Conservation (phyloP, 306 rosid genomes). For the Chamaecrista fasciculata region DNA sequence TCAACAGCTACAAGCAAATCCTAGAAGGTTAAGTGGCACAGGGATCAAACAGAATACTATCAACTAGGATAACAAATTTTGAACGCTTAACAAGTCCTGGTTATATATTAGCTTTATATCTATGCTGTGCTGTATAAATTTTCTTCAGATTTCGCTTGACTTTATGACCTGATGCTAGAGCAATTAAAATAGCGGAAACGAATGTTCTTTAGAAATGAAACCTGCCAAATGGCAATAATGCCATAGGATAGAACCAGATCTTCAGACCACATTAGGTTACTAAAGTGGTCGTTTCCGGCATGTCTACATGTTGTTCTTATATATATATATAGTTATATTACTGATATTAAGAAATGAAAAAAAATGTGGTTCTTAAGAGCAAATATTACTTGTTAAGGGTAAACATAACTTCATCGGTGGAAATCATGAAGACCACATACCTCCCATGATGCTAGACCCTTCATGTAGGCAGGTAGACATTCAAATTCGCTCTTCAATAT, state of each 20-base stretch:
- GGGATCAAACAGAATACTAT: background rate
- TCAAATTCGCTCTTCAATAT: slow-evolving; percentile 63
- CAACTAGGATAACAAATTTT: slow-evolving; percentile 19
- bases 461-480: slow-evolving; percentile 75
- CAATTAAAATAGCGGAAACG: background rate
- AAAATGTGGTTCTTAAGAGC: background rate
- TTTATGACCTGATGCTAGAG: background rate
- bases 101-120: slow-evolving; percentile 1
- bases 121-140: background rate
- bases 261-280: background rate
- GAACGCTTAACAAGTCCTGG: background rate
- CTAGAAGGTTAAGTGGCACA: slow-evolving; percentile 37
- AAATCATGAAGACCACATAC: slow-evolving; percentile 41
- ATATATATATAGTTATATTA: background rate
- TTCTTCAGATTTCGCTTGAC: background rate
- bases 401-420: slow-evolving; percentile 7
- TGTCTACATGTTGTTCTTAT: background rate
- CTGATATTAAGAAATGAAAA: background rate
- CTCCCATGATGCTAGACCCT: slow-evolving; percentile 89
- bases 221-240: slow-evolving; percentile 15
- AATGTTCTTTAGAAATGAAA: background rate
- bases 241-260: background rate
- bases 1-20: slow-evolving; percentile 78
- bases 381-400: background rate
- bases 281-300: background rate